These are phyloP conservation scores for Pestalotiopsis fici DNA, from an alignment of 2,329 filamentous ascomycete genomes.

Conservation along the genomic window DNA sequence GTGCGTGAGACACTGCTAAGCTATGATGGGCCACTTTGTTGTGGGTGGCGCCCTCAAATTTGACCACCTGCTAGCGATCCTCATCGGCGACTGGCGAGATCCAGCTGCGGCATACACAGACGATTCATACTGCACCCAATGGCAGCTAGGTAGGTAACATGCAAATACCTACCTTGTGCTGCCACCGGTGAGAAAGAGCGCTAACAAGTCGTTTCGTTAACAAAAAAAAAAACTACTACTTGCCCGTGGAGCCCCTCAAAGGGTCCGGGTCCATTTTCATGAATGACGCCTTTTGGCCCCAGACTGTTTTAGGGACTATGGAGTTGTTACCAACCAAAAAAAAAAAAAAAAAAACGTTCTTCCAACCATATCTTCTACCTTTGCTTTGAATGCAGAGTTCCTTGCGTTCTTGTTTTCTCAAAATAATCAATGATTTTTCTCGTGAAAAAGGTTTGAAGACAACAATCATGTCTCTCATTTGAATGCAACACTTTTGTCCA, in stretches of 20 bases:
- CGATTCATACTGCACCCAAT: neutral
- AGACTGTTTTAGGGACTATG: neutral
- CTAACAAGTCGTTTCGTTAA: neutral
- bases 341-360: too few relatives aligned
- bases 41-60: conserved; percentile 3
- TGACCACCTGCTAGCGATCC: neutral
- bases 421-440: too few relatives aligned
- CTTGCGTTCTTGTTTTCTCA: too few relatives aligned
- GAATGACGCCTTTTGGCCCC: neutral
- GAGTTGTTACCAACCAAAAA: too few relatives aligned
- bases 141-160: neutral
- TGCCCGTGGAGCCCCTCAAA: neutral
- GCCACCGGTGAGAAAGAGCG: neutral
- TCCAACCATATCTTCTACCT: too few relatives aligned
- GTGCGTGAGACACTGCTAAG: neutral
- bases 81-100: neutral
- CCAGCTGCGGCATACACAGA: neutral
- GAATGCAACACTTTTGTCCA: too few relatives aligned
- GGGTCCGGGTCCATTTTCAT: neutral
- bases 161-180: neutral
- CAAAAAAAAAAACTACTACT: neutral
- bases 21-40: neutral
- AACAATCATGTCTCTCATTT: too few relatives aligned
- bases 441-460: too few relatives aligned
- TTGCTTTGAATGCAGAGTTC: neutral